These are phyloP conservation scores for Tylopilus felleus DNA, from an alignment of 768 basidiomycete species.

Conservation along the genomic window DNA sequence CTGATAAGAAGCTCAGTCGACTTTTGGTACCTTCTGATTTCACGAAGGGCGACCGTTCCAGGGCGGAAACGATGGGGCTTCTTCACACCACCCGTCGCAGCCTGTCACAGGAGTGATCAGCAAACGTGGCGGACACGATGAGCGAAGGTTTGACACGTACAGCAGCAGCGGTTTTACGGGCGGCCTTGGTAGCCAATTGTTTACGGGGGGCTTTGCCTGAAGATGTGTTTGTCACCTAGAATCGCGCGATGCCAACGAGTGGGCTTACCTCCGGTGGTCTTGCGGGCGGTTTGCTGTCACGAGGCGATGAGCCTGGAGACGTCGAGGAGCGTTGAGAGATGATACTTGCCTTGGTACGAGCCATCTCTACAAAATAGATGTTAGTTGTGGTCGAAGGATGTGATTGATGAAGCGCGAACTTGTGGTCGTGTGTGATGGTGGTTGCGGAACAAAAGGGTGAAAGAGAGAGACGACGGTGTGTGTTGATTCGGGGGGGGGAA, in stretches of 20 bases:
- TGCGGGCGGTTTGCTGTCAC: constrained; percentile 92
- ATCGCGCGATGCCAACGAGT: constrained; percentile 13
- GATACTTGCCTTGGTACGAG: constrained; percentile 75
- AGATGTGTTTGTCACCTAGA: constrained; percentile 22
- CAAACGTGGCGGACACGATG: background rate
- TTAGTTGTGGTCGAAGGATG: constrained; percentile 6
- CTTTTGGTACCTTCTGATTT: constrained; percentile 98
- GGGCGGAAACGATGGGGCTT: constrained; percentile 98
- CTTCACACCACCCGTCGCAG: constrained; percentile 96
- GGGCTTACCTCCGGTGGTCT: constrained; percentile 91
- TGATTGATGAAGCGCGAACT: constrained; percentile 3
- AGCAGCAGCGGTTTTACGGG: constrained; percentile 77
- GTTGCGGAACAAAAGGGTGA: constrained; percentile 25
- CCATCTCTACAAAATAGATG: constrained; percentile 47
- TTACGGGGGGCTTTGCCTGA: constrained; percentile 88
- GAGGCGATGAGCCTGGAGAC: constrained; percentile 5
- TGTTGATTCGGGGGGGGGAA: constrained; percentile 21
- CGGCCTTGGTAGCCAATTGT: constrained; percentile 94
- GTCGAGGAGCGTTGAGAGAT: background rate
- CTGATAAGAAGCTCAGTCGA: constrained; percentile 98
- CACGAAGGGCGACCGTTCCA: constrained; percentile 98
- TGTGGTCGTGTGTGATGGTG: constrained; percentile 25
- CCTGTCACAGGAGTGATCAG: constrained; percentile 34
- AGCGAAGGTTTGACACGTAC: constrained; percentile 39
- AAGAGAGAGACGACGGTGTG: constrained; percentile 12